Percentiles rank a stretch among this genome's conserved stretches.
These are phyloP conservation scores for Ceratobasidium theobromae DNA, from an alignment of 1,284 basidiomycete genomes.

Conservation along the genomic window DNA sequence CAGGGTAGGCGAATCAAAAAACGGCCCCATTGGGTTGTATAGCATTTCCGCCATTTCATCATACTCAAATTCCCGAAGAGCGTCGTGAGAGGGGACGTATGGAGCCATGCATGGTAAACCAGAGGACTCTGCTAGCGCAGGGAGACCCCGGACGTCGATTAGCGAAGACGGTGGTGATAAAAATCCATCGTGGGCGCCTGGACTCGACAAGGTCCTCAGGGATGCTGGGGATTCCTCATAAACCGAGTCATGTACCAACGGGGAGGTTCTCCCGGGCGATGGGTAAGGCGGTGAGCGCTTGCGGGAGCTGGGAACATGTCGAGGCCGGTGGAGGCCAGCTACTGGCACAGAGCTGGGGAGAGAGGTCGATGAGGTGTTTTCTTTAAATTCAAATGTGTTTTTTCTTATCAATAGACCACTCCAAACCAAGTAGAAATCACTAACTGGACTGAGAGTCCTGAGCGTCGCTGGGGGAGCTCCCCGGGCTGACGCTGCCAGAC, in stretches of 20 bases:
- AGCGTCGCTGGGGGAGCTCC: background rate
- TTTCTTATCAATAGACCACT: background rate
- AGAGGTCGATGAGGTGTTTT: background rate
- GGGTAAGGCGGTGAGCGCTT: conserved; percentile 11
- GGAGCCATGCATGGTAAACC: background rate
- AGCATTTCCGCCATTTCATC: conserved; percentile 26
- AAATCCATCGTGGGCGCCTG: background rate
- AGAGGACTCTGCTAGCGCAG: background rate
- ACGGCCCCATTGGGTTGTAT: conserved; percentile 15
- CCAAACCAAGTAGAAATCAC: background rate
- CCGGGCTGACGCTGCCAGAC: conserved; percentile 22
- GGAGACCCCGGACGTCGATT: background rate
- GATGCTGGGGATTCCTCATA: background rate
- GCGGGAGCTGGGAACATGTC: background rate
- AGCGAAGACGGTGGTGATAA: background rate
- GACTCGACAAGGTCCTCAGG: background rate
- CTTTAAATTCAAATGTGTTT: background rate
- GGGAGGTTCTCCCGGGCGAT: background rate
- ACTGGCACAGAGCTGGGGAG: background rate
- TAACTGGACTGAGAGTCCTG: background rate
- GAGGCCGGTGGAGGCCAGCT: background rate
- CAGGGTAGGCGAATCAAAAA: background rate
- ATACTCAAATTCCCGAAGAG: conserved; percentile 2
- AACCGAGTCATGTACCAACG: background rate
- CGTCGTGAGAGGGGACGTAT: background rate